These are phyloP conservation scores for Debaryomyces sp. DNA, from an alignment of 1,139 yeast species.

Conservation along the genomic window DNA sequence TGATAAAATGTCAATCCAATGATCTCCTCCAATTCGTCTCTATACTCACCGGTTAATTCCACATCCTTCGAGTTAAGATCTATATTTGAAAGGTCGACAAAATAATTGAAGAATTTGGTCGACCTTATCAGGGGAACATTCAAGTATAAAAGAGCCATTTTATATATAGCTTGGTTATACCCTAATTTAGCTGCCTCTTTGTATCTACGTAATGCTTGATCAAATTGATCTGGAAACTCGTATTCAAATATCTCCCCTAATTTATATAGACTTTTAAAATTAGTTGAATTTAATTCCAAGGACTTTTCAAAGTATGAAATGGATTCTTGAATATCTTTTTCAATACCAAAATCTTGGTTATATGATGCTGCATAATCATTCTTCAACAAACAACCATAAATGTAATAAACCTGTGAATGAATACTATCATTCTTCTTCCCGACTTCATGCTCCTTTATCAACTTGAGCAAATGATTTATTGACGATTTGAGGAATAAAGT, in stretches of 20 bases:
- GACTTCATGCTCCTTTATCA: constrained; percentile 38
- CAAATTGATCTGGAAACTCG: constrained; percentile 32
- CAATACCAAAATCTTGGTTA: constrained; percentile 43
- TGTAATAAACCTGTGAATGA: constrained; percentile 32
- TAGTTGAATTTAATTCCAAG: constrained; percentile 34
- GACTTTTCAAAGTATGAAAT: constrained; percentile 37
- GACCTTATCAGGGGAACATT: constrained; percentile 40
- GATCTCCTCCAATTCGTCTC: constrained; percentile 45
- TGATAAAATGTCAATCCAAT: constrained; percentile 50
- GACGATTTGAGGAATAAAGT: constrained; percentile 43
- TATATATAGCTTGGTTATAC: constrained; percentile 47
- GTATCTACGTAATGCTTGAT: constrained; percentile 38
- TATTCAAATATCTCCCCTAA: constrained; percentile 46
- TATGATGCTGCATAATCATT: constrained; percentile 34
- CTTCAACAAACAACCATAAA: constrained; percentile 45
- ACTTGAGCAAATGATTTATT: constrained; percentile 41
- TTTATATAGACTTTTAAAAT: constrained; percentile 39
- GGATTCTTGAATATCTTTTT: constrained; percentile 33
- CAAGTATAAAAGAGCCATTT: constrained; percentile 43
- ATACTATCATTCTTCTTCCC: constrained; percentile 28
- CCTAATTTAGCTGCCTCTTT: constrained; percentile 46
- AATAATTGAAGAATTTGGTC: constrained; percentile 38
- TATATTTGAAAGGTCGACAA: constrained; percentile 40
- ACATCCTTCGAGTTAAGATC: constrained; percentile 39
- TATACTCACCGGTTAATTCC: constrained; percentile 40